Percentiles rank a stretch among this genome's conserved stretches.
Evolutionary conservation across 345 rosid species (phyloP).

Genomic region (Euphorbia tirucalli): DNA sequence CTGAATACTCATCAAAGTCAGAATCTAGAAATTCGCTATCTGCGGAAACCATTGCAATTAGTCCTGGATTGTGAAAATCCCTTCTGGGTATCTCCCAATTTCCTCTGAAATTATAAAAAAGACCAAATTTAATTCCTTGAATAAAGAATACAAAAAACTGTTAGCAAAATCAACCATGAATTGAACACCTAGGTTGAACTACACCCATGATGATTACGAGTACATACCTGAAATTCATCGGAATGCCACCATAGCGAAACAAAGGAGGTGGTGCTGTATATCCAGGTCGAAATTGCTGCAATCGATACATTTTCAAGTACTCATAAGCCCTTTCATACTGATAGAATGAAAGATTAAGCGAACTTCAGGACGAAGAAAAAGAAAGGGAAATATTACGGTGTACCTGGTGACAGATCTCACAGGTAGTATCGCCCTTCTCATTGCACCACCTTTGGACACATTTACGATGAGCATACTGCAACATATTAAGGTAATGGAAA

Average conservation of each 20-base stretch:
- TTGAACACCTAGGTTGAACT: background rate
- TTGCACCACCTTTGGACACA: constrained; percentile 93
- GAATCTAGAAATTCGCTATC: constrained; percentile 39
- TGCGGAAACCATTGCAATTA: constrained; percentile 42
- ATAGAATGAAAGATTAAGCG: background rate
- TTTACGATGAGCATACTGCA: constrained; percentile 79
- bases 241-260: constrained; percentile 50
- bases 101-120: constrained; percentile 34
- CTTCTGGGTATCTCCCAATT: constrained; percentile 61
- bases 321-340: constrained; percentile 1
- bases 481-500: constrained; percentile 1
- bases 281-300: constrained; percentile 64
- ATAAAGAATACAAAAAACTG: background rate
- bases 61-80: constrained; percentile 46
- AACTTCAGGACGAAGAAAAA: background rate
- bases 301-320: constrained; percentile 4
- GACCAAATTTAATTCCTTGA: background rate
- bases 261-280: constrained; percentile 61
- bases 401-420: constrained; percentile 89
- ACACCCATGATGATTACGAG: background rate
- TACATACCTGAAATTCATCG: constrained; percentile 60
- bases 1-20: constrained; percentile 46
- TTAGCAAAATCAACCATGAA: background rate
- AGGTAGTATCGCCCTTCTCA: constrained; percentile 72
- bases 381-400: constrained; percentile 9